These are phyloP conservation scores for Aureoboletus auriporus DNA, from an alignment of 768 basidiomycete species.

Conservation along the genomic window DNA sequence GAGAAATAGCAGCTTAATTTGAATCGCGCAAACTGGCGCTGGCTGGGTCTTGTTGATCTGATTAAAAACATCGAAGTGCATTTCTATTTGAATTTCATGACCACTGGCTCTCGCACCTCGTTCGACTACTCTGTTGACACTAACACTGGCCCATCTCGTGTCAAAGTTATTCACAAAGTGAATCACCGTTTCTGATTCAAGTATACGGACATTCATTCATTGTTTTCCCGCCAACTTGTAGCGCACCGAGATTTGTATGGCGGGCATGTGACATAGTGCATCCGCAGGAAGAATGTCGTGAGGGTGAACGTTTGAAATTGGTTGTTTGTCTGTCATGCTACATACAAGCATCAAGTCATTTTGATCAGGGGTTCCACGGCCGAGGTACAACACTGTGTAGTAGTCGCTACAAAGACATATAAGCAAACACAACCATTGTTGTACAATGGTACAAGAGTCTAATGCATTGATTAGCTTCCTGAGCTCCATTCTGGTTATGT, in stretches of 20 bases:
- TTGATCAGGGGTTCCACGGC: constrained; percentile 74
- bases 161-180: constrained; percentile 80
- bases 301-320: constrained; percentile 80
- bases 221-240: constrained; percentile 63
- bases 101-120: constrained; percentile 35
- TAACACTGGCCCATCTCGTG: constrained; percentile 95
- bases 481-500: too few species aligned
- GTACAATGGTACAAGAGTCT: too few species aligned
- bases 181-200: constrained; percentile 96
- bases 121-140: constrained; percentile 99
- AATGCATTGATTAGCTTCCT: too few species aligned
- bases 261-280: constrained; percentile 95
- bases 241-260: constrained; percentile 87
- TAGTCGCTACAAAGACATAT: too few species aligned
- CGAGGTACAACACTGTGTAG: too few species aligned
- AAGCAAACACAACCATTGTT: too few species aligned
- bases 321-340: constrained; percentile 93
- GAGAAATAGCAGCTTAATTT: constrained; percentile 55
- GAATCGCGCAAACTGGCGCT: constrained; percentile 61
- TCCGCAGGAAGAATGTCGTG: constrained; percentile 85
- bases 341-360: constrained; percentile 85
- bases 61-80: constrained; percentile 88
- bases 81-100: constrained; percentile 2
- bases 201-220: constrained; percentile 89
- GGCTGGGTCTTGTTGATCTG: constrained; percentile 80